A percentile compares a stretch with the other conserved stretches of the same genome.
These are phyloP conservation scores for Gymnopilus junonius DNA, from an alignment of 768 basidiomycete genomes.

Conservation along the genomic window DNA sequence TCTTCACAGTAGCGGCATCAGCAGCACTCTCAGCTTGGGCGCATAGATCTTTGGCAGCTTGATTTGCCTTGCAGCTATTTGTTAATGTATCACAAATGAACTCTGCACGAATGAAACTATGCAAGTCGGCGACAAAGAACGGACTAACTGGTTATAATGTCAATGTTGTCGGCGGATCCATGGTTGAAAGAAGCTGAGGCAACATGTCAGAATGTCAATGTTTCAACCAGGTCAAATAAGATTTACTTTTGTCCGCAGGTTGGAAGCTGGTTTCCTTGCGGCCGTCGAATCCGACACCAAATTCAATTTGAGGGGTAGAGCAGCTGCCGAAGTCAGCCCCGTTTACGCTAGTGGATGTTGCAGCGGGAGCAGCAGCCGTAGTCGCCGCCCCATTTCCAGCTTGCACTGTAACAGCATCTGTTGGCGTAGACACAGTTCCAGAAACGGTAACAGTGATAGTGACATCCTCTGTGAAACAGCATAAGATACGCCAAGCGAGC, in stretches of 20 bases:
- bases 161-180: constrained; percentile 58
- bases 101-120: constrained; percentile 22
- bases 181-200: constrained; percentile 49
- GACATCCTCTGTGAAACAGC: constrained; percentile 20
- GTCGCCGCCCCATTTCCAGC: constrained; percentile 27
- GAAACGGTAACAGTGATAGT: constrained; percentile 41
- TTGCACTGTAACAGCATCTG: constrained; percentile 32
- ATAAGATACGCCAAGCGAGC: background rate
- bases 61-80: constrained; percentile 57
- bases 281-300: constrained; percentile 59
- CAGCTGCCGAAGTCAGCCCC: constrained; percentile 58
- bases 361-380: constrained; percentile 18
- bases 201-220: background rate
- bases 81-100: constrained; percentile 59
- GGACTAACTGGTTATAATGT: constrained; percentile 51
- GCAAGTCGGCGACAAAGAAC: background rate
- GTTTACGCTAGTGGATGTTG: constrained; percentile 22
- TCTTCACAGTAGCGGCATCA: constrained; percentile 40
- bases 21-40: constrained; percentile 44
- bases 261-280: constrained; percentile 64
- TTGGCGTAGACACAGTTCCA: constrained; percentile 29
- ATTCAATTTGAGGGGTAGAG: constrained; percentile 60
- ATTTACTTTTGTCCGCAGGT: constrained; percentile 51
- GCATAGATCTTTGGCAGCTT: constrained; percentile 57
- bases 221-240: background rate